Conservation (phyloP, 176 grass and related monocot genomes). For the Themeda triandra region DNA sequence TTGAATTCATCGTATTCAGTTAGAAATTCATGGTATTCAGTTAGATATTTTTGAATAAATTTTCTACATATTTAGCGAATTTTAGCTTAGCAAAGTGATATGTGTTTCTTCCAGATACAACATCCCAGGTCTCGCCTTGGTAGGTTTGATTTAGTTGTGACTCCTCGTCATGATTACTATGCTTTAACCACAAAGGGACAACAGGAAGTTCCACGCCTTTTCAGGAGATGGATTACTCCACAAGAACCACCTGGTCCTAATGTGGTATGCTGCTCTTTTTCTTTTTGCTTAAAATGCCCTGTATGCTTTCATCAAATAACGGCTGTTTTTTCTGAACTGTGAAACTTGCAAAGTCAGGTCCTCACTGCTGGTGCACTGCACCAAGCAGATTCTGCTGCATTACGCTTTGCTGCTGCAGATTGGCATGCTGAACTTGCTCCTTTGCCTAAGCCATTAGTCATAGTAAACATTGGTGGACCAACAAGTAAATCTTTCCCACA, state of each 20-base stretch:
- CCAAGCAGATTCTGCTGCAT: conserved; percentile 80
- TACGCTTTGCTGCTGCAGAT: conserved; percentile 59
- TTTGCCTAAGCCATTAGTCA: conserved; percentile 74
- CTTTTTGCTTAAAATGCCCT: not conserved
- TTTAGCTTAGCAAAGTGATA: not conserved
- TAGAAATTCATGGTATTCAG: not conserved
- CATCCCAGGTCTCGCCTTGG: conserved; percentile 75
- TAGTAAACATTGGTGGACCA: conserved; percentile 90
- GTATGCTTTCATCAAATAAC: not conserved
- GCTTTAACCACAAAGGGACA: conserved; percentile 81
- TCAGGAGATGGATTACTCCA: conserved; percentile 76
- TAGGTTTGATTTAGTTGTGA: conserved; percentile 88
- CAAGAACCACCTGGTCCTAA: conserved; percentile 78
- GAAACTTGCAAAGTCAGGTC: conserved; percentile 48
- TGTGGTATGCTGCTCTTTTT: conserved; percentile 50
- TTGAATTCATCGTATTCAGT: not conserved
- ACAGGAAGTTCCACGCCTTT: conserved; percentile 52
- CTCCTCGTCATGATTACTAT: conserved; percentile 89
- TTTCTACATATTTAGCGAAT: not conserved
- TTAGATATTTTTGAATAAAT: not conserved
- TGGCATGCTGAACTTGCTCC: conserved; percentile 84
- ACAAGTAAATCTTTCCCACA: conserved; percentile 58
- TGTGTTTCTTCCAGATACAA: conserved; percentile 52
- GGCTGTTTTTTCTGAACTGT: not conserved
- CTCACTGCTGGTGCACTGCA: conserved; percentile 78